These are phyloP conservation scores for Fusarium papillatum DNA, from an alignment of 2,329 filamentous ascomycete species.

Conservation along the genomic window DNA sequence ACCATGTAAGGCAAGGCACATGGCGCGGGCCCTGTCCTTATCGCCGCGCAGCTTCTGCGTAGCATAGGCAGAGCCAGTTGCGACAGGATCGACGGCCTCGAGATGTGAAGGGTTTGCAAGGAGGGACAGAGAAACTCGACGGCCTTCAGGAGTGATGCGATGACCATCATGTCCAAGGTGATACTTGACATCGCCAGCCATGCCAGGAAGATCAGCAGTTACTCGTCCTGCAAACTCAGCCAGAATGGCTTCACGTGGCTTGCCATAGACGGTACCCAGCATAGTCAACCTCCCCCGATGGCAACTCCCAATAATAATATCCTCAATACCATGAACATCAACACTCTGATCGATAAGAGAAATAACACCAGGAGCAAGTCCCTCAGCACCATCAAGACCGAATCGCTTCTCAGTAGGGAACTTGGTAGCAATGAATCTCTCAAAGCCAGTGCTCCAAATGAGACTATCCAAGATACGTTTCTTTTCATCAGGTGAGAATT, in stretches of 20 bases:
- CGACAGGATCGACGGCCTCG: slow-evolving; percentile 97
- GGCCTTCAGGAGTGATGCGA: slow-evolving; percentile 95
- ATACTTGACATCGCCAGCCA: slow-evolving; percentile 97
- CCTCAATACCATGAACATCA: slow-evolving; percentile 92
- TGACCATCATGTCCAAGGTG: slow-evolving; percentile 99
- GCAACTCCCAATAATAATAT: slow-evolving; percentile 99
- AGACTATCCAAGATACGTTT: slow-evolving; percentile 94
- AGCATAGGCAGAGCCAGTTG: slow-evolving; percentile 94
- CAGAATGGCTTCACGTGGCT: slow-evolving; percentile 99
- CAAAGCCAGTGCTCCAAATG: slow-evolving; percentile 98
- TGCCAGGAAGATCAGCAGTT: slow-evolving; percentile 88
- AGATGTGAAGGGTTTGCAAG: slow-evolving; percentile 98
- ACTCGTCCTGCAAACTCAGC: slow-evolving; percentile 93
- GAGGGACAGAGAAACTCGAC: slow-evolving; percentile 95
- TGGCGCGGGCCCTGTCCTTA: slow-evolving; percentile 83
- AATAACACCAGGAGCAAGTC: slow-evolving; percentile 98
- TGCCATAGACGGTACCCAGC: slow-evolving; percentile 96
- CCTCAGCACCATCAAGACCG: slow-evolving; percentile 96
- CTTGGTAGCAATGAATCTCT: slow-evolving; percentile 93
- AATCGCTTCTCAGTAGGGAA: slow-evolving; percentile 99
- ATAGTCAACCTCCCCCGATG: slow-evolving; percentile 98
- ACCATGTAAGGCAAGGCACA: slow-evolving; percentile 95
- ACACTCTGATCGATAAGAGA: slow-evolving; percentile 97
- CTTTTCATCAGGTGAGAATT: slow-evolving; percentile 98
- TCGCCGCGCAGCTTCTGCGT: slow-evolving; percentile 99